These are phyloP conservation scores for Saussurea involucrata DNA, from an alignment of 129 eudicot species.

Conservation along the genomic window DNA sequence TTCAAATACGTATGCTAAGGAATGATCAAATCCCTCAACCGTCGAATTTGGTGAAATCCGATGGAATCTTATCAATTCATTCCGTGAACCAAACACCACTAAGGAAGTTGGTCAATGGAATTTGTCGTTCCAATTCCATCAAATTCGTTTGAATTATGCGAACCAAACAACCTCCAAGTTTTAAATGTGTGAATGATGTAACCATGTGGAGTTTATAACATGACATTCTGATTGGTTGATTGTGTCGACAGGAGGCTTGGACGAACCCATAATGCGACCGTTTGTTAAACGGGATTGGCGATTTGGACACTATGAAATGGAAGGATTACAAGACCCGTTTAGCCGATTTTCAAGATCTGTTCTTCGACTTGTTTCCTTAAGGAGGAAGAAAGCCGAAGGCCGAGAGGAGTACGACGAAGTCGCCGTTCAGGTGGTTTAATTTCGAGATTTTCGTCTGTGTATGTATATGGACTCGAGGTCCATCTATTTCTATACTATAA, in stretches of 20 bases:
- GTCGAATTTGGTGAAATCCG: too few relatives aligned
- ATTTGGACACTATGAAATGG: conserved; percentile 95
- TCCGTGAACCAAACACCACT: too few relatives aligned
- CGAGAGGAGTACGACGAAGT: conserved; percentile 43
- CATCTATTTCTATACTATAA: not conserved
- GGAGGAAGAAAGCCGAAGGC: conserved; percentile 41
- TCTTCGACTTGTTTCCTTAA: conserved; percentile 40
- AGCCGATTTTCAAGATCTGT: conserved; percentile 62
- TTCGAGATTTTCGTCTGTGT: not conserved
- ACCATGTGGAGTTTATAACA: too few relatives aligned
- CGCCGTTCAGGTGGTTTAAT: conserved; percentile 39
- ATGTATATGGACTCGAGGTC: not conserved
- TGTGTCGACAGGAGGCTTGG: conserved; percentile 77
- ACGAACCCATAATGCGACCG: conserved; percentile 67
- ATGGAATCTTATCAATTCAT: too few relatives aligned
- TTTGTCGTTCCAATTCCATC: too few relatives aligned
- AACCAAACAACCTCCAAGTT: too few relatives aligned
- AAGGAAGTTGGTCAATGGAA: too few relatives aligned
- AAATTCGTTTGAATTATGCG: too few relatives aligned
- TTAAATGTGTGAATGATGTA: too few relatives aligned
- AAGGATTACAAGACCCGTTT: conserved; percentile 86
- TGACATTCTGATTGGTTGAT: not conserved
- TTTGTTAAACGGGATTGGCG: conserved; percentile 79
- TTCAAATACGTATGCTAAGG: too few relatives aligned
- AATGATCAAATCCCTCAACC: too few relatives aligned